These are phyloP conservation scores for Lentithecium fluviatile DNA, from an alignment of 495 filamentous ascomycete species.

Conservation along the genomic window DNA sequence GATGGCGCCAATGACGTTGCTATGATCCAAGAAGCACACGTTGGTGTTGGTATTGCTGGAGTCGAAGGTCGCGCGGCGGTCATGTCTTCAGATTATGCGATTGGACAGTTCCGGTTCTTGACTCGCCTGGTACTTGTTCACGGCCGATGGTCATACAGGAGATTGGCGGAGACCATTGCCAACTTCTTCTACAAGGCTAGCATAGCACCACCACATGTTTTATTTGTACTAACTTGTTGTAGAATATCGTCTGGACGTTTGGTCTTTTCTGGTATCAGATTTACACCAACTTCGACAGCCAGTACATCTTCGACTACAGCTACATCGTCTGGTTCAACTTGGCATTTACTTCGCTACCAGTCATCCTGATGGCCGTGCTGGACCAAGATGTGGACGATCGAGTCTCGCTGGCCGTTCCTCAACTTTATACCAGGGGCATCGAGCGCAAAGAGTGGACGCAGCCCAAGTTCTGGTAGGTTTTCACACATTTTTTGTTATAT, in stretches of 20 bases:
- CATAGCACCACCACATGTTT: not conserved
- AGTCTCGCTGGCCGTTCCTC: conserved; percentile 90
- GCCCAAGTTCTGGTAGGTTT: conserved; percentile 85
- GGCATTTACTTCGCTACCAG: conserved; percentile 92
- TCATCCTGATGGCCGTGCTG: conserved; percentile 94
- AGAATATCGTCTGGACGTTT: conserved; percentile 98
- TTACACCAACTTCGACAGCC: conserved; percentile 91
- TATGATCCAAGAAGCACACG: conserved; percentile 99
- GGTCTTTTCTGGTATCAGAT: conserved; percentile 97
- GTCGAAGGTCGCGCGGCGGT: conserved; percentile 95
- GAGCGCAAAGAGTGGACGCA: conserved; percentile 97
- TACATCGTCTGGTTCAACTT: conserved; percentile 96
- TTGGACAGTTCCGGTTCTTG: conserved; percentile 95
- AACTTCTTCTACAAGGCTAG: conserved; percentile 99
- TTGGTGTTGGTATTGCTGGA: conserved; percentile 97
- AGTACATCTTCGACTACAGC: conserved; percentile 95
- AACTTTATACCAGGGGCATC: conserved; percentile 93
- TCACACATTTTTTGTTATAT: not conserved
- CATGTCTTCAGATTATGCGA: conserved; percentile 98
- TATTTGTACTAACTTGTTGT: conserved; percentile 7
- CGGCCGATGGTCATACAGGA: conserved; percentile 92
- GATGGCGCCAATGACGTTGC: conserved; percentile 99
- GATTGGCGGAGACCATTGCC: conserved; percentile 87
- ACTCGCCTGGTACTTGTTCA: conserved; percentile 91
- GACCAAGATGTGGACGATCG: conserved; percentile 96